These are phyloP conservation scores for Boletus vermiculosoides DNA, from an alignment of 768 basidiomycete genomes.

Conservation along the genomic window DNA sequence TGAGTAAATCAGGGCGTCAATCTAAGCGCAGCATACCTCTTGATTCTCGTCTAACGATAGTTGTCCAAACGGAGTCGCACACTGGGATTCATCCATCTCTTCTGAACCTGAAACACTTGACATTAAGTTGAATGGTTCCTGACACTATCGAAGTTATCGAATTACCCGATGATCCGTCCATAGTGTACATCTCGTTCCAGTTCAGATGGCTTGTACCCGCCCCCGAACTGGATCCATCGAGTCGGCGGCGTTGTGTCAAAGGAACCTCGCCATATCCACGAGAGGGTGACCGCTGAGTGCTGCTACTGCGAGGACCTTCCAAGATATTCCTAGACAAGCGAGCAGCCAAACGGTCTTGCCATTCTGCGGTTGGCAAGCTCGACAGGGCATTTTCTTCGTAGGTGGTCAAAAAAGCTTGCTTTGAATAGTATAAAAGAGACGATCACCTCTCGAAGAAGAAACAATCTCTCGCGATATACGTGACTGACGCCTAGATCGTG, in stretches of 20 bases:
- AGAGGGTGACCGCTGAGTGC: conserved; percentile 17
- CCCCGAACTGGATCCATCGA: conserved; percentile 29
- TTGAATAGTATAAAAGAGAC: background rate
- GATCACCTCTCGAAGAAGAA: conserved; percentile 60
- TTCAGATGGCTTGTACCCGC: conserved; percentile 34
- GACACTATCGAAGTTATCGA: background rate
- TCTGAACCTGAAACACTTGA: conserved; percentile 28
- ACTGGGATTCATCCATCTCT: conserved; percentile 41
- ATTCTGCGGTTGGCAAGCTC: conserved; percentile 67
- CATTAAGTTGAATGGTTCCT: conserved; percentile 17
- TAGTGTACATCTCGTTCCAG: conserved; percentile 61
- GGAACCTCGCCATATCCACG: conserved; percentile 36
- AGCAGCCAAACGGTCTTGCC: conserved; percentile 72
- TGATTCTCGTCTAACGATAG: conserved; percentile 74
- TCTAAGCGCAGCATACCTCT: conserved; percentile 45
- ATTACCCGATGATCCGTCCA: conserved; percentile 43
- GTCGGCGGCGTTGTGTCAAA: conserved; percentile 46
- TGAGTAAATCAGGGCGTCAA: conserved; percentile 12
- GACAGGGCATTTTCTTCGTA: conserved; percentile 54
- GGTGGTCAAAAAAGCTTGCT: conserved; percentile 4
- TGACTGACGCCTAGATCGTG: conserved; percentile 68
- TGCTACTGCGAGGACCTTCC: conserved; percentile 9
- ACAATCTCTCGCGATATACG: conserved; percentile 78
- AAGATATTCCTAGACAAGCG: conserved; percentile 41
- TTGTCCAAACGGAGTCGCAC: conserved; percentile 62